Conservation (phyloP, 768 basidiomycete genomes). For the Boletus eberwhitei region DNA sequence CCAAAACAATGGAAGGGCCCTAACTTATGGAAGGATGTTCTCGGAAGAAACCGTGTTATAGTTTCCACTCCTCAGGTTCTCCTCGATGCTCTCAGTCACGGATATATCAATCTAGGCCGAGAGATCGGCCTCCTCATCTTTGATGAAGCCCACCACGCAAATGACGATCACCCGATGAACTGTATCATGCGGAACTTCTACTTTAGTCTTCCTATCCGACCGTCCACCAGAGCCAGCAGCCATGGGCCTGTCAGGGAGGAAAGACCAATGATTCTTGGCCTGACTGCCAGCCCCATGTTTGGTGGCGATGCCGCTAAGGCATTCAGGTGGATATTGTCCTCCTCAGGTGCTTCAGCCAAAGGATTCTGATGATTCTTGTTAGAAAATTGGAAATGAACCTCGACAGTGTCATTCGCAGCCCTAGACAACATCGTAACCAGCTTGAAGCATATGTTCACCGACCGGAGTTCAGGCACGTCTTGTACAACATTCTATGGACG, state of each 20-base stretch:
- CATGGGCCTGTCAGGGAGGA: conserved; percentile 29
- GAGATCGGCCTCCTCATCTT: conserved; percentile 70
- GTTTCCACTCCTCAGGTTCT: conserved; percentile 78
- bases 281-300: conserved; percentile 84
- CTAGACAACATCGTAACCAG: conserved; percentile 53
- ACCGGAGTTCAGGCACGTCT: conserved; percentile 59
- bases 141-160: conserved; percentile 80
- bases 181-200: conserved; percentile 77
- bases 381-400: conserved; percentile 69
- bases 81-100: conserved; percentile 73
- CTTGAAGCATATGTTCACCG: conserved; percentile 59
- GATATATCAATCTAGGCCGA: conserved; percentile 56
- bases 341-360: not conserved
- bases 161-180: conserved; percentile 72
- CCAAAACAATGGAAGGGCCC: conserved; percentile 75
- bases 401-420: conserved; percentile 62
- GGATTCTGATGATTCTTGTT: conserved; percentile 8
- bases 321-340: conserved; percentile 46
- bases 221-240: conserved; percentile 7
- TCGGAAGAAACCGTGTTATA: conserved; percentile 56
- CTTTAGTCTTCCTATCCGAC: conserved; percentile 43
- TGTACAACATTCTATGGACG: conserved; percentile 33
- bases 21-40: conserved; percentile 53
- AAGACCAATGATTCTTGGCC: conserved; percentile 66
- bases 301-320: conserved; percentile 65